These are phyloP conservation scores for Arctium minus DNA, from an alignment of 129 eudicot genomes.

Conservation along the genomic window DNA sequence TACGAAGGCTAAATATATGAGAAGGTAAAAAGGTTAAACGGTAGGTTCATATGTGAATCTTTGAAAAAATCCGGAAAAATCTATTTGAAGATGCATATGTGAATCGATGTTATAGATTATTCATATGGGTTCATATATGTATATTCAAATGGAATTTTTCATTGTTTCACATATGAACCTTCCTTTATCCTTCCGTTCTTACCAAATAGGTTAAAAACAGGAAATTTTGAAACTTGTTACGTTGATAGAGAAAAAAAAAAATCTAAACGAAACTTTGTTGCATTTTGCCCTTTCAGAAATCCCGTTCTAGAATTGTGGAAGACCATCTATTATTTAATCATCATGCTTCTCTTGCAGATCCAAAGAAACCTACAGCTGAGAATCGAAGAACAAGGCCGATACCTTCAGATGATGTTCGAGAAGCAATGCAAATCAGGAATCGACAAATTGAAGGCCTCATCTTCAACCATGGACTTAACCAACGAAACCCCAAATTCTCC, in stretches of 20 bases:
- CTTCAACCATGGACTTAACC: constrained; percentile 40
- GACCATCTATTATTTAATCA: background rate
- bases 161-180: too few relatives aligned
- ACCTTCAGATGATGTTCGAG: constrained; percentile 90
- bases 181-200: too few relatives aligned
- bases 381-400: constrained; percentile 92
- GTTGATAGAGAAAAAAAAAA: too few relatives aligned
- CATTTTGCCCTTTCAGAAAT: background rate
- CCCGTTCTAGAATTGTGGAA: background rate
- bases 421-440: constrained; percentile 73
- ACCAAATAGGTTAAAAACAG: background rate
- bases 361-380: constrained; percentile 89
- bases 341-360: constrained; percentile 37
- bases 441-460: constrained; percentile 39
- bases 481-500: constrained; percentile 31
- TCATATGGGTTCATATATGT: background rate
- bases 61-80: background rate
- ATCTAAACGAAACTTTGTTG: background rate
- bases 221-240: background rate
- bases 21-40: background rate
- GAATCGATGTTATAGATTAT: background rate
- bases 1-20: background rate
- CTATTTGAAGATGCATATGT: background rate
- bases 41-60: background rate
- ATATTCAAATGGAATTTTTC: too few relatives aligned